Base-by-base conservation (phyloP, 1,284 basidiomycete species). In the Puccinia coronata region DNA sequence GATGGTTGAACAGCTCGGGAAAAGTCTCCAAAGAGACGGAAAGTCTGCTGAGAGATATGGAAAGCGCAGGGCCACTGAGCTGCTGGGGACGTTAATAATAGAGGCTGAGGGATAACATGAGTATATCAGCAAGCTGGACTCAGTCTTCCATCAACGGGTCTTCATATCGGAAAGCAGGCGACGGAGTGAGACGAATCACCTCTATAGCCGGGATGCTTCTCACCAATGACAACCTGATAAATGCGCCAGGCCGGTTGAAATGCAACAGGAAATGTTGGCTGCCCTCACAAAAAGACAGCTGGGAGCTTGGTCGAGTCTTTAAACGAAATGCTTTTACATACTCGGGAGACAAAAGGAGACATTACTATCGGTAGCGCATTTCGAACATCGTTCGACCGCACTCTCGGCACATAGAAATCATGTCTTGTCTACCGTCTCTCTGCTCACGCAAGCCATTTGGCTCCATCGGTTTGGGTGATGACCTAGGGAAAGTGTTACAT, bases 21-120 rank as follows among this genome's bases (percentile, higher is more conserved):
- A 67, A 67, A 67, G 63, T 67, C 28, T 67, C n/a, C 63, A 39
- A n/a, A 43, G 36, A 39, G 47, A 39, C 63, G 41, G 4, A 47
- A 16, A 11, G 20, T 11, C 23, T 67, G 39, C 55, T 31, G 55
- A 31, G 55, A 47, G 63, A 67, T 16, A 39, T 28, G 63, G 41
- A 67, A 67, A 67, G 63, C 63, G 39, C 63, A 47, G 41, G 63
- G 39, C 11, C 12, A 63, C 36, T 41, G 36, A 43, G 61, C 4
- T 25, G 12, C 23, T 67, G 41, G 3, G 9, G 2, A 2, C n/a
- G 5, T 39, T 3, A 63, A 23, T 18, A 34, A 41, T 20, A 39
- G n/a, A n/a, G 36, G n/a, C 63, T 67, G 39, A 67, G 63, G 63
- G 28, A 67, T 2, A 39, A 9, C 18, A 23, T 67, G 18, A 63